A percentile compares a stretch with the other conserved stretches of the same genome.
These are phyloP conservation scores for Vaccinium corymbosum DNA, from an alignment of 148 eudicot species.

Conservation along the genomic window DNA sequence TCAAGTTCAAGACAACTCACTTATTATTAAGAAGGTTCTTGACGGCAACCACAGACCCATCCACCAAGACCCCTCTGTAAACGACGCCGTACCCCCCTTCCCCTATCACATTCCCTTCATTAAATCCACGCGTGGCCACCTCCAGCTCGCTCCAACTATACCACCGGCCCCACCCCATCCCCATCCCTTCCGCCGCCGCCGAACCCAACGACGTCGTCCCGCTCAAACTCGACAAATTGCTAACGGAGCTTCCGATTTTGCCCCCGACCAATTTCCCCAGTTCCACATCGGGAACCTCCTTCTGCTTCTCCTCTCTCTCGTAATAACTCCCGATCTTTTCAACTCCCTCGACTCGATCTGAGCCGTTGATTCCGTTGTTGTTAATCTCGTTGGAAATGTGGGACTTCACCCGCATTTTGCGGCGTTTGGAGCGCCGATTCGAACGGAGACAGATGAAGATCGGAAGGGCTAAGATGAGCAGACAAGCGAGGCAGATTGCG, in stretches of 20 bases:
- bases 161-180: conserved; percentile 91
- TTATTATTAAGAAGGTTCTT: conserved; percentile 77
- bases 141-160: conserved; percentile 74
- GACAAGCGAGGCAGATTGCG: neutral
- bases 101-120: conserved; percentile 66
- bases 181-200: conserved; percentile 36
- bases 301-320: neutral
- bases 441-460: neutral
- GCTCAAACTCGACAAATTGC: neutral
- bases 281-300: neutral
- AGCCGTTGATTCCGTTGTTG: neutral
- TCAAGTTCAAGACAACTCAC: conserved; percentile 34
- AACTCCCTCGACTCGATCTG: neutral
- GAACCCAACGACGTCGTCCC: neutral
- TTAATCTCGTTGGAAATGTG: too few species aligned
- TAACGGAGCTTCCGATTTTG: neutral
- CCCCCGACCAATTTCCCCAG: neutral
- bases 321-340: neutral
- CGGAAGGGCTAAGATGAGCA: neutral
- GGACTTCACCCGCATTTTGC: neutral
- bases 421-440: neutral
- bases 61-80: conserved; percentile 66
- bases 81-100: conserved; percentile 94
- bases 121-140: conserved; percentile 63
- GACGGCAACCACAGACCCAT: conserved; percentile 79